Evolutionary conservation across 306 rosid species (phyloP).

Genomic region (Hippophae tibetana): DNA sequence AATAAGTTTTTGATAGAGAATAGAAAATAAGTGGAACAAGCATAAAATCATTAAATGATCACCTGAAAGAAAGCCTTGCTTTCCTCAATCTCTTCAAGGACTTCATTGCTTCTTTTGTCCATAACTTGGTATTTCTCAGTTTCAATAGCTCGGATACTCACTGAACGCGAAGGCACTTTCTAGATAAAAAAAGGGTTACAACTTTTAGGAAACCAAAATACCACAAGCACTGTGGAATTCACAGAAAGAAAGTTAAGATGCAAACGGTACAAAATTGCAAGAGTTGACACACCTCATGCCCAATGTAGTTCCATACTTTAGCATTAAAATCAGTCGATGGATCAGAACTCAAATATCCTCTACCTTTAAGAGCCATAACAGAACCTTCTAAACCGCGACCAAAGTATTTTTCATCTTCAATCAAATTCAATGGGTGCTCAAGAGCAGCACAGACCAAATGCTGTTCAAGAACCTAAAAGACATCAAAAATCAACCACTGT

Average conservation of each 20-base stretch:
- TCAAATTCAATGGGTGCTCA: constrained; percentile 59
- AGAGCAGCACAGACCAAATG: constrained; percentile 85
- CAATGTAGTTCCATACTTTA: constrained; percentile 73
- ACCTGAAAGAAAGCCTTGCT: constrained; percentile 97
- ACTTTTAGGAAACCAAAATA: constrained; percentile 2
- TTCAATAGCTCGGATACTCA: constrained; percentile 81
- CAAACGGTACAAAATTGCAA: constrained; percentile 15
- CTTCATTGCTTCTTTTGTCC: constrained; percentile 40
- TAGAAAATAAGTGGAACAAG: background rate
- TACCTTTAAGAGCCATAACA: constrained; percentile 46
- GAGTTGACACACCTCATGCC: constrained; percentile 44
- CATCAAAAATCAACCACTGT: constrained; percentile 13
- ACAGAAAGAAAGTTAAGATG: background rate
- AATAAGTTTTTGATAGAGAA: background rate
- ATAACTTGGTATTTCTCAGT: constrained; percentile 53
- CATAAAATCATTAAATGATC: constrained; percentile 1
- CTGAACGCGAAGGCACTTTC: constrained; percentile 69
- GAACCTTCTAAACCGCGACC: constrained; percentile 49
- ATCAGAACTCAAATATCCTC: constrained; percentile 49
- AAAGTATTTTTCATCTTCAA: constrained; percentile 62
- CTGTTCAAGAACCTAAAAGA: constrained; percentile 68
- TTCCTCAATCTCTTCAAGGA: constrained; percentile 96
- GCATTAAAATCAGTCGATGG: constrained; percentile 37
- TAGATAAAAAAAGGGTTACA: constrained; percentile 16
- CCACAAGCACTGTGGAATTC: background rate